Evolutionary conservation across 2,329 filamentous ascomycete genomes (phyloP).

Genomic region (Huntiella abstrusa): DNA sequence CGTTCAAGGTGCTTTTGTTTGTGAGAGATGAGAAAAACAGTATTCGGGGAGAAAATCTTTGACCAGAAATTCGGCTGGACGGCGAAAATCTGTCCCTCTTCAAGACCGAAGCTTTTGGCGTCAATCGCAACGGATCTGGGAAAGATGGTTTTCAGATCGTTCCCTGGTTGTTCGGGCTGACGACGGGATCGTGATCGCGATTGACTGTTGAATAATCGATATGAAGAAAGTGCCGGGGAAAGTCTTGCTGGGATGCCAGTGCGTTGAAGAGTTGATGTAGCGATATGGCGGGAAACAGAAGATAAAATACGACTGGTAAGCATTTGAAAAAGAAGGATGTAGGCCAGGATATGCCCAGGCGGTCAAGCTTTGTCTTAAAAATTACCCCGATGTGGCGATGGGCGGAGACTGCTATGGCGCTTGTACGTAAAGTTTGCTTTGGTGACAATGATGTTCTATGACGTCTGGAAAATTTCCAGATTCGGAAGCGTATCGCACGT

Average conservation of each 20-base stretch:
- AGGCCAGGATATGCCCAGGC: neutral
- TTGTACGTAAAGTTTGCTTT: too few relatives aligned
- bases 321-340: neutral
- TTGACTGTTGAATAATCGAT: neutral
- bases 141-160: neutral
- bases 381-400: too few relatives aligned
- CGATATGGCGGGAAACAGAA: neutral
- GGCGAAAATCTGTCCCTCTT: constrained; percentile 6
- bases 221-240: neutral
- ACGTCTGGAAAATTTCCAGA: too few relatives aligned
- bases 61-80: constrained; percentile 5
- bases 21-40: constrained; percentile 11
- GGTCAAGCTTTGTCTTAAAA: too few relatives aligned
- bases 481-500: too few relatives aligned
- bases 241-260: neutral
- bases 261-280: neutral
- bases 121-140: constrained; percentile 4
- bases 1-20: neutral
- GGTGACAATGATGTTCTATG: too few relatives aligned
- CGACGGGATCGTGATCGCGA: too few relatives aligned
- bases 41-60: constrained; percentile 6
- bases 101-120: constrained; percentile 3
- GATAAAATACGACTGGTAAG: neutral
- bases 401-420: too few relatives aligned
- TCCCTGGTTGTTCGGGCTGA: neutral